Base-by-base conservation (phyloP, 1,139 yeast species). In the Protomyces macrosporus region DNA sequence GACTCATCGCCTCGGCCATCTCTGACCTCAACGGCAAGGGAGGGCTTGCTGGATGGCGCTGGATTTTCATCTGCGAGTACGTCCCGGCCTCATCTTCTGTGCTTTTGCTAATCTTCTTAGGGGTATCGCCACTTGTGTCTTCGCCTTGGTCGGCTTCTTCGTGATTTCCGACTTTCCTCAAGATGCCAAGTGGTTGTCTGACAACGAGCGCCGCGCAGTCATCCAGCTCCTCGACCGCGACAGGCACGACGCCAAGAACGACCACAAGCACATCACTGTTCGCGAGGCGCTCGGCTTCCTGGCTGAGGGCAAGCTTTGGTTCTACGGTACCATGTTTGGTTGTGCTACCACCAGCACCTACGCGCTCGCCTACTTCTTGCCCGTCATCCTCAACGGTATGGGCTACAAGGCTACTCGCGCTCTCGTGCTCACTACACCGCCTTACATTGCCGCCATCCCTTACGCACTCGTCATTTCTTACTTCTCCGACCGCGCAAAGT, bases 121-220 rank as follows among this genome's bases (percentile, higher is more conserved):
- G 72, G 87, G 87, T n/a, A 73, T 83, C 58, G 78, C 85, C 48
- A 83, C 90, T 3, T 70, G 85, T 39, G 81, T 77, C 3, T 82
- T 86, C 63, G 89, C 87, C 23, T 14, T 85, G 36, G 73, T 83
- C 67, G 91, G 90, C 0, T 79, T 84, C 70, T 81, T 82, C 70
- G 70, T 81, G 70, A 76, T 86, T 67, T 93, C 93, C 4, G 91
- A 90, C 60, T 84, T 87, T 45, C 93, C 93, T 1, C 69, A 70
- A 7, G 73, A 72, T 34, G 68, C 68, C 4, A 55, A 61, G 10
- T 65, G 66, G 66, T 66, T 16, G 71, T 76, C 83, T 9, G 88
- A 85, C 85, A 60, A 75, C 81, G 67, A 74, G 85, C 62, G 88
- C 88, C 16, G 78, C 87, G 69, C 77, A 76, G 62, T 54, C 39